Percentiles rank a stretch among this genome's conserved stretches.
These are phyloP conservation scores for Penicillium sclerotiorum DNA, from an alignment of 2,329 filamentous ascomycete genomes.

Conservation along the genomic window DNA sequence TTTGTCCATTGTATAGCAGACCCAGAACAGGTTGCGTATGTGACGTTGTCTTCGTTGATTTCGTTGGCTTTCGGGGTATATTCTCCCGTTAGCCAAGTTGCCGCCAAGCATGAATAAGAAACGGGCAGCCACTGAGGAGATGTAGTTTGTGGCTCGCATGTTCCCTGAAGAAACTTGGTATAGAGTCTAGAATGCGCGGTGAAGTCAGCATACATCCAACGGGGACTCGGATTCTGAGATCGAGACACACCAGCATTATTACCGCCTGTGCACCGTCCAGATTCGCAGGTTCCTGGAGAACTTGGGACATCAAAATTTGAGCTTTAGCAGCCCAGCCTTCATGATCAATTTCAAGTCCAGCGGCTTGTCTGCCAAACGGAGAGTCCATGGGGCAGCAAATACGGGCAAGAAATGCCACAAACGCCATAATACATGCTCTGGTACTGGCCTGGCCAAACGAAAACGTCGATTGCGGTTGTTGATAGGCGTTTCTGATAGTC, in stretches of 20 bases:
- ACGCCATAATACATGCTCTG: slow-evolving; percentile 54
- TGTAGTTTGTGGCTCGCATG: slow-evolving; percentile 50
- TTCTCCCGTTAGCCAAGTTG: slow-evolving; percentile 35
- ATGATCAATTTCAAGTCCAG: slow-evolving; percentile 38
- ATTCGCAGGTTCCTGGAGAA: slow-evolving; percentile 47
- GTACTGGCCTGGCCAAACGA: slow-evolving; percentile 36
- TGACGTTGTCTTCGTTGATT: slow-evolving; percentile 28
- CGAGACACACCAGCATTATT: slow-evolving; percentile 51
- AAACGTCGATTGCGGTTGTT: slow-evolving; percentile 17
- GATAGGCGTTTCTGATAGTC: slow-evolving; percentile 52
- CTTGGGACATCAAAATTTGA: slow-evolving; percentile 46
- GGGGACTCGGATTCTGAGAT: not conserved
- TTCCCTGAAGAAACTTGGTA: slow-evolving; percentile 52
- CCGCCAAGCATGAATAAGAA: slow-evolving; percentile 55
- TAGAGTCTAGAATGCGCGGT: slow-evolving; percentile 33
- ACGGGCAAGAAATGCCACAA: slow-evolving; percentile 45
- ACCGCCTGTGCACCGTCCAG: slow-evolving; percentile 50
- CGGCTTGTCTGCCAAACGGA: not conserved
- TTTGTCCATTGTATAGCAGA: slow-evolving; percentile 16
- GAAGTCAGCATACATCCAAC: not conserved
- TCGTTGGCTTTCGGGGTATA: slow-evolving; percentile 11
- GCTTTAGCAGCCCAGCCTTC: slow-evolving; percentile 47
- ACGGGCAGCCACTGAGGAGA: slow-evolving; percentile 51
- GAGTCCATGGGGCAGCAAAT: slow-evolving; percentile 14
- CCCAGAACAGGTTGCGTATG: slow-evolving; percentile 54